A percentile compares a stretch with the other conserved stretches of the same genome.
Evolutionary conservation across 2,329 filamentous ascomycete genomes (phyloP).

Genomic region (Neocatenulostroma microsporum): DNA sequence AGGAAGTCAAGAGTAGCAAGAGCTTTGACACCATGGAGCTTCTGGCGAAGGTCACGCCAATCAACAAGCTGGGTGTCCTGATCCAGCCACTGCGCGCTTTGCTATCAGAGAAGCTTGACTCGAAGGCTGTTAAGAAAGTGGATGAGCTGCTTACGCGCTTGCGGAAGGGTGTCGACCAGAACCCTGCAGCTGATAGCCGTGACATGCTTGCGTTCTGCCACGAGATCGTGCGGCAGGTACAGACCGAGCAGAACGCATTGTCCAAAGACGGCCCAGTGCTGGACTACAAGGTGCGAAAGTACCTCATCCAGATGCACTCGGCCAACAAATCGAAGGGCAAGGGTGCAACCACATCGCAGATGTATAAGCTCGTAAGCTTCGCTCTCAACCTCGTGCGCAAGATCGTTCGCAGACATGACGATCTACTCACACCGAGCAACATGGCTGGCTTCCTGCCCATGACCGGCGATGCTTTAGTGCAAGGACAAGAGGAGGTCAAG

Average conservation of each 20-base stretch:
- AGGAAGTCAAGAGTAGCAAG: conserved; percentile 96
- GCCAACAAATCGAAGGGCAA: conserved; percentile 64
- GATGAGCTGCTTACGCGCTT: conserved; percentile 82
- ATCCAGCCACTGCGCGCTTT: conserved; percentile 71
- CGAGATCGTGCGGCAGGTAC: conserved; percentile 82
- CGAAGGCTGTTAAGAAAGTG: conserved; percentile 78
- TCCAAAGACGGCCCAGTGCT: conserved; percentile 25
- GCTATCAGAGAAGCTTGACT: conserved; percentile 73
- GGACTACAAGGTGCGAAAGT: conserved; percentile 59
- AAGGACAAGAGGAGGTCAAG: conserved; percentile 86
- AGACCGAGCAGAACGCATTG: conserved; percentile 41
- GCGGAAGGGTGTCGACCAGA: conserved; percentile 72
- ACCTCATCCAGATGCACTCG: conserved; percentile 68
- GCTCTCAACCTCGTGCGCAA: conserved; percentile 78
- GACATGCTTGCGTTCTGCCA: conserved; percentile 93
- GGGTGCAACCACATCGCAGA: conserved; percentile 66
- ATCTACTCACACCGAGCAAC: conserved; percentile 69
- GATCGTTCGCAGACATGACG: conserved; percentile 77
- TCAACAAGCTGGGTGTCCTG: conserved; percentile 65
- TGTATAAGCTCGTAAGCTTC: conserved; percentile 82
- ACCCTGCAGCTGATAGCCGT: conserved; percentile 66
- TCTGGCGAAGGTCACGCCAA: conserved; percentile 71
- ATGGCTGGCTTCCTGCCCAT: conserved; percentile 80
- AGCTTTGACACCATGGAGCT: conserved; percentile 97
- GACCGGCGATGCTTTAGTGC: conserved; percentile 76